These are phyloP conservation scores for Clavispora phyllophila DNA, from an alignment of 805 yeast genomes.

Conservation along the genomic window DNA sequence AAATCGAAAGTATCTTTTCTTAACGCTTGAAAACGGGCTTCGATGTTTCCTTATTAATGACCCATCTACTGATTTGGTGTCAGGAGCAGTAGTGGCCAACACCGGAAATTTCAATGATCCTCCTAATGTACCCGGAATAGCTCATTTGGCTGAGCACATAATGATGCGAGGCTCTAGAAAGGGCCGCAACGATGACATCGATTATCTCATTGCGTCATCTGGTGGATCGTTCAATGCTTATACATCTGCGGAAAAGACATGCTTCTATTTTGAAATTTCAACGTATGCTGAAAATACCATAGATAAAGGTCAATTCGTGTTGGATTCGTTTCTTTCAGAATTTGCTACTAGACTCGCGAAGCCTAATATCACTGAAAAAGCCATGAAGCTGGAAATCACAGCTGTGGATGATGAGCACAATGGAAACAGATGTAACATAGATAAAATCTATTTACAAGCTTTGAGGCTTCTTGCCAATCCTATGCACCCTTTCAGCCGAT, in stretches of 20 bases:
- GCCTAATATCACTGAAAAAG: constrained; percentile 45
- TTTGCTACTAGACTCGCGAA: constrained; percentile 48
- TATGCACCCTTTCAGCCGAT: constrained; percentile 52
- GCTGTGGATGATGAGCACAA: constrained; percentile 66
- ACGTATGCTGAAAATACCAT: constrained; percentile 22
- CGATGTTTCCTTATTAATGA: constrained; percentile 69
- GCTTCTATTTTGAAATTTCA: constrained; percentile 61
- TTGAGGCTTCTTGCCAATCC: constrained; percentile 44
- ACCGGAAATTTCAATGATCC: constrained; percentile 85
- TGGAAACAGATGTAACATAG: constrained; percentile 40
- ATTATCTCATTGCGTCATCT: constrained; percentile 35
- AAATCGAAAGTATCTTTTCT: constrained; percentile 37
- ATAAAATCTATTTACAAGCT: constrained; percentile 56
- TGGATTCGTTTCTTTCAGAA: constrained; percentile 42
- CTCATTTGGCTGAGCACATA: constrained; percentile 87
- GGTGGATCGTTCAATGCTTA: constrained; percentile 65
- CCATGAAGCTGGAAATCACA: constrained; percentile 46
- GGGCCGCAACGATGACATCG: constrained; percentile 37
- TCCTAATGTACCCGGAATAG: constrained; percentile 64
- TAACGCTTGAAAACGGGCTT: constrained; percentile 65
- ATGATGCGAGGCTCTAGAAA: constrained; percentile 34
- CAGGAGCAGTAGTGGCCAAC: constrained; percentile 71
- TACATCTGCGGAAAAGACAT: constrained; percentile 64
- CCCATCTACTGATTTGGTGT: constrained; percentile 55
- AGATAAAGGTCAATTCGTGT: constrained; percentile 27